Evolutionary conservation across 2,329 filamentous ascomycete species (phyloP).

Genomic region (Penicillium sp.): DNA sequence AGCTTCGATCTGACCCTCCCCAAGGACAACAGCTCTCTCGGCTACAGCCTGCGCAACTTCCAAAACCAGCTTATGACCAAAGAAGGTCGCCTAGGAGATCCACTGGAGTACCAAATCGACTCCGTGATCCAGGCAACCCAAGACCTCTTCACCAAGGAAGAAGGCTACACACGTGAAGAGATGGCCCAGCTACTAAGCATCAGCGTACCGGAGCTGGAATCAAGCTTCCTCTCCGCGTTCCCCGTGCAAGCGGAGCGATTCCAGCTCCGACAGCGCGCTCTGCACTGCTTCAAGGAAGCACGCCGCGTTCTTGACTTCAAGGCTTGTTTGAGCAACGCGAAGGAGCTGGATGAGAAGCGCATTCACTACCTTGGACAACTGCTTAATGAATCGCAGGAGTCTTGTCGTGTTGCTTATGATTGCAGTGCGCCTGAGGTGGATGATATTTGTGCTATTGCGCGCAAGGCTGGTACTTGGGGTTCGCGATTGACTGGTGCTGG

Average conservation of each 20-base stretch:
- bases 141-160: conserved; percentile 70
- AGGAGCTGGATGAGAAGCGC: conserved; percentile 64
- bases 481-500: conserved; percentile 88
- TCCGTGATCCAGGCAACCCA: conserved; percentile 70
- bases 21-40: conserved; percentile 77
- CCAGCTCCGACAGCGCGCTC: conserved; percentile 80
- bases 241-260: conserved; percentile 86
- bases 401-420: conserved; percentile 83
- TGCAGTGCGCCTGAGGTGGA: conserved; percentile 95
- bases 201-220: conserved; percentile 69
- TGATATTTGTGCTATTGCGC: conserved; percentile 77
- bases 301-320: conserved; percentile 83
- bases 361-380: conserved; percentile 74
- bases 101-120: conserved; percentile 67
- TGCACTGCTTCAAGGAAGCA: conserved; percentile 90
- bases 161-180: conserved; percentile 87
- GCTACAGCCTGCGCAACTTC: conserved; percentile 80
- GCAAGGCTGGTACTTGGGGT: conserved; percentile 76
- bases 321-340: conserved; percentile 62
- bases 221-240: conserved; percentile 81
- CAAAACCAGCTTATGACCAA: conserved; percentile 75
- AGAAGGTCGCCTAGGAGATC: conserved; percentile 49
- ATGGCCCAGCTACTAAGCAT: conserved; percentile 72
- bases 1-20: conserved; percentile 66
- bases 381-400: conserved; percentile 86